Conservation (phyloP, 495 filamentous ascomycete genomes). For the Penicillium desertorum region DNA sequence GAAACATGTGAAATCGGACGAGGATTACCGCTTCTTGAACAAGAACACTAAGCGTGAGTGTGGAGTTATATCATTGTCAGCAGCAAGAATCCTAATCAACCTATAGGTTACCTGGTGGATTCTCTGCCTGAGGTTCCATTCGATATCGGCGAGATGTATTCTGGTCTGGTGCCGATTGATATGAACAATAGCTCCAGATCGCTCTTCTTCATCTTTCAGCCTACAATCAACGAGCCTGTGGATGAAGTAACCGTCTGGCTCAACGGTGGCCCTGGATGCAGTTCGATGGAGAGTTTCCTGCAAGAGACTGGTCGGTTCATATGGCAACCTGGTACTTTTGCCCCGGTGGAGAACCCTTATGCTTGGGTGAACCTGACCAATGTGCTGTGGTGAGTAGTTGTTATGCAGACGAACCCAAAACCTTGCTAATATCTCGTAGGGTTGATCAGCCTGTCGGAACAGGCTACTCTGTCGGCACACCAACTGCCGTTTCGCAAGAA, state of each 20-base stretch:
- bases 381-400: slow-evolving; percentile 52
- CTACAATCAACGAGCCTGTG: slow-evolving; percentile 46
- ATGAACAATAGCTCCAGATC: slow-evolving; percentile 49
- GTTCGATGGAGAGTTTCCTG: slow-evolving; percentile 64
- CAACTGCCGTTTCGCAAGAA: slow-evolving; percentile 53
- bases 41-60: slow-evolving; percentile 38
- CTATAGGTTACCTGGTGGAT: slow-evolving; percentile 62
- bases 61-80: not conserved
- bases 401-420: not conserved
- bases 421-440: slow-evolving; percentile 20
- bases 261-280: slow-evolving; percentile 69
- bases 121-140: slow-evolving; percentile 50
- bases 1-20: slow-evolving; percentile 16
- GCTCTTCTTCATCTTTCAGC: slow-evolving; percentile 55
- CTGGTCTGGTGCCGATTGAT: slow-evolving; percentile 69
- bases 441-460: slow-evolving; percentile 59
- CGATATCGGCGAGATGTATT: slow-evolving; percentile 44
- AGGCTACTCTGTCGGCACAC: slow-evolving; percentile 56
- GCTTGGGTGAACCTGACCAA: slow-evolving; percentile 68
- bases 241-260: slow-evolving; percentile 75
- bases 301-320: slow-evolving; percentile 66
- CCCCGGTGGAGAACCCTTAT: slow-evolving; percentile 60
- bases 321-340: slow-evolving; percentile 60
- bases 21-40: slow-evolving; percentile 41
- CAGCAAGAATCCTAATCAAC: slow-evolving; percentile 4